These are phyloP conservation scores for Hanseniaspora occidentalis DNA, from an alignment of 805 yeast species.

Conservation along the genomic window DNA sequence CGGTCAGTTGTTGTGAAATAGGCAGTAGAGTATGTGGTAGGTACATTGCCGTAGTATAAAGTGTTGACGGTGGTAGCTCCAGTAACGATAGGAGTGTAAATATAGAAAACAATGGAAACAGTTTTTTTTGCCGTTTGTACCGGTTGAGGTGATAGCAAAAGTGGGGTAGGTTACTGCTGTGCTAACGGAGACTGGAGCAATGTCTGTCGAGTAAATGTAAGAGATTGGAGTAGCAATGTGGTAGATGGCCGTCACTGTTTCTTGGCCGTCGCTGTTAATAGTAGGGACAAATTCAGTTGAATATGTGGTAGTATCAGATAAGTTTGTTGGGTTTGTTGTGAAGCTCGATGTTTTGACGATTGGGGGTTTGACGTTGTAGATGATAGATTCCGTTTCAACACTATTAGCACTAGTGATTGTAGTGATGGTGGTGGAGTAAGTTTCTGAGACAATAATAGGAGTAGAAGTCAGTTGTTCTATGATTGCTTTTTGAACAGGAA, in stretches of 20 bases:
- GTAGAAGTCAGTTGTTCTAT: too few species aligned
- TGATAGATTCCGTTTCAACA: background rate
- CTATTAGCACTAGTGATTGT: background rate
- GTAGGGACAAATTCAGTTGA: background rate
- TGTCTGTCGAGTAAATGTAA: background rate
- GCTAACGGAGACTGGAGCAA: background rate
- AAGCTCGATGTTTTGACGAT: background rate
- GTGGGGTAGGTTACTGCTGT: slow-evolving; percentile 5
- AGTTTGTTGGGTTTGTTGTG: background rate
- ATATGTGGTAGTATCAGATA: background rate
- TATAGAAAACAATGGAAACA: slow-evolving; percentile 6
- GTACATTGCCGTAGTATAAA: background rate
- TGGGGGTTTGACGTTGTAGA: background rate
- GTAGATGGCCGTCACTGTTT: background rate
- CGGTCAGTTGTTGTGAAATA: slow-evolving; percentile 6
- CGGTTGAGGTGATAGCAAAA: slow-evolving; percentile 5
- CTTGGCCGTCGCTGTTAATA: background rate
- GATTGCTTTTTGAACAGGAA: too few species aligned
- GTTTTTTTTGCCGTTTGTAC: slow-evolving; percentile 7
- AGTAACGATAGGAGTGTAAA: slow-evolving; percentile 5
- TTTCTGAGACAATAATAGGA: slow-evolving; percentile 8
- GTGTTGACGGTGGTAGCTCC: background rate
- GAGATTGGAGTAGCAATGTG: background rate
- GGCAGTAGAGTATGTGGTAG: slow-evolving; percentile 6
- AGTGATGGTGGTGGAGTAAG: slow-evolving; percentile 4